These are phyloP conservation scores for Didymella segeticola DNA, from an alignment of 2,329 filamentous ascomycete genomes.

Conservation along the genomic window DNA sequence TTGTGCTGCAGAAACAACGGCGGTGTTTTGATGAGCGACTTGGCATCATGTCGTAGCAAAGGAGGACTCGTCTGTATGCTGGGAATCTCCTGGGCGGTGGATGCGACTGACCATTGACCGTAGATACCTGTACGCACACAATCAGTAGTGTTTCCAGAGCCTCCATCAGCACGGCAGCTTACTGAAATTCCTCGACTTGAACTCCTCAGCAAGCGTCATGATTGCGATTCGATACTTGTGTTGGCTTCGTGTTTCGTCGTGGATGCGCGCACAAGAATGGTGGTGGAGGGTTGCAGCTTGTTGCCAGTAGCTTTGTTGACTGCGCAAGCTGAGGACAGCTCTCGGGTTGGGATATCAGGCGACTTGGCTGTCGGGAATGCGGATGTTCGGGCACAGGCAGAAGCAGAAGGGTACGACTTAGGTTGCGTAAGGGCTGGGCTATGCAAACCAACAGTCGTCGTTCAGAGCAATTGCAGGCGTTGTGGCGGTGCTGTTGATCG, in stretches of 20 bases:
- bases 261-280: conserved; percentile 14
- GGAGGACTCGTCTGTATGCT: not conserved
- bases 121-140: conserved; percentile 64
- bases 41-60: not conserved
- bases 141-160: conserved; percentile 39
- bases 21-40: not conserved
- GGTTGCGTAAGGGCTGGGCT: conserved; percentile 39
- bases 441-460: conserved; percentile 31
- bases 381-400: conserved; percentile 5
- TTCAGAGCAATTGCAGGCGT: conserved; percentile 23
- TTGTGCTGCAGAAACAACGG: not conserved
- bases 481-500: conserved; percentile 26
- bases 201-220: conserved; percentile 68
- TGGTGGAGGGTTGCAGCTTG: conserved; percentile 7
- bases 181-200: conserved; percentile 72
- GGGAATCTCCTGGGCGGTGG: not conserved
- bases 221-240: conserved; percentile 15
- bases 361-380: conserved; percentile 17
- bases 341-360: conserved; percentile 26
- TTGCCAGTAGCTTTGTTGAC: conserved; percentile 27
- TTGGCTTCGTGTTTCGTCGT: conserved; percentile 3
- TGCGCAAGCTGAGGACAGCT: conserved; percentile 37
- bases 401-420: conserved; percentile 30
- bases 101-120: conserved; percentile 67
- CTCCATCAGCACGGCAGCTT: conserved; percentile 38